Evolutionary conservation across 352 stramenopile genomes (phyloP).

Genomic region (Phytophthora agathidicida): DNA sequence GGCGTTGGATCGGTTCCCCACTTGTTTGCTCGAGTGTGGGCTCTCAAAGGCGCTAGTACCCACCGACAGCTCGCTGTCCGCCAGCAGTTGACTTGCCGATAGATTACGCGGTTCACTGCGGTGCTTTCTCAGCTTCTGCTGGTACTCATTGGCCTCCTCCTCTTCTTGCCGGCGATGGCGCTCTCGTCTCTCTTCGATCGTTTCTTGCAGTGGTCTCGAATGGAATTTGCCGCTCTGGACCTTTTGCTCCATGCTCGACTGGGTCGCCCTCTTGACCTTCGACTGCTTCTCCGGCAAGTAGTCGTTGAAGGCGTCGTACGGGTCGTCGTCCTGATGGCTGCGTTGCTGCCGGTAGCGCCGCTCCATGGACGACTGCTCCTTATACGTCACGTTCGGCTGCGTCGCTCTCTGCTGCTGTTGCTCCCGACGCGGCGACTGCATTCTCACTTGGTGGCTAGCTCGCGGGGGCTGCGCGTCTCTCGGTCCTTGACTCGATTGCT

Average conservation of each 20-base stretch:
- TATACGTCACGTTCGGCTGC: constrained; percentile 9
- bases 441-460: constrained; percentile 6
- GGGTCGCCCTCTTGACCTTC: constrained; percentile 44
- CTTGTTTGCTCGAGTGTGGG: constrained; percentile 21
- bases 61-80: constrained; percentile 34
- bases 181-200: constrained; percentile 21
- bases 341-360: constrained; percentile 16
- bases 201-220: constrained; percentile 29
- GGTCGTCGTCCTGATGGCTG: constrained; percentile 30
- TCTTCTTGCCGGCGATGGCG: constrained; percentile 13
- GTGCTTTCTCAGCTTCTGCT: constrained; percentile 38
- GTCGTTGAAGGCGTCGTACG: constrained; percentile 82
- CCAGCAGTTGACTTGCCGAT: constrained; percentile 17
- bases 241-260: constrained; percentile 43
- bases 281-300: constrained; percentile 63
- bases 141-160: constrained; percentile 10
- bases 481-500: constrained; percentile 2
- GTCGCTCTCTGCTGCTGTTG: constrained; percentile 12
- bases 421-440: not conserved
- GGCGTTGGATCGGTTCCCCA: constrained; percentile 17
- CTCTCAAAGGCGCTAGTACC: constrained; percentile 29
- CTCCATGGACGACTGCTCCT: constrained; percentile 7
- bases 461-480: constrained; percentile 2
- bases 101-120: constrained; percentile 39
- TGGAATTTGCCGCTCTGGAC: constrained; percentile 49